Evolutionary conservation across 192 early-diverging fungal species (phyloP), one percentile per base, ranked within the genome.

Genomic region (Coemansia sp.): DNA sequence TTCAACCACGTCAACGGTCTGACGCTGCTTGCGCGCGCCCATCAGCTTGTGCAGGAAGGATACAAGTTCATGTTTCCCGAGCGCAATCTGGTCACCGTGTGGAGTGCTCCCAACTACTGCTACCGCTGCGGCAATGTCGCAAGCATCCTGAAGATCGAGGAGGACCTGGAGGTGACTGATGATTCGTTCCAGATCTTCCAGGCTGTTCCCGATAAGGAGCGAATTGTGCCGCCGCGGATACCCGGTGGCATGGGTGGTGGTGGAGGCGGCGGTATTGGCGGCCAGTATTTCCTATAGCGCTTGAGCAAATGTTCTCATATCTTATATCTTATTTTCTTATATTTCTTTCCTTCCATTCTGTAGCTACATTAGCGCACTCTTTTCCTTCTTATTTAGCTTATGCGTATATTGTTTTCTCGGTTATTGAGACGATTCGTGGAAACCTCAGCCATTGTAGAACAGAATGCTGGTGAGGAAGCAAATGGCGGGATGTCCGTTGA

Each of bases 41-140:
- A 99, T 84, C 97, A 99, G 76, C 88, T 99, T 46, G 95, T 97
- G 39, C 95, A 98, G 75, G 97, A 99, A 75, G 97, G 97, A 9
- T 99, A 94, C 88, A 89, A 67, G 89, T 90, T 74, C 43, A 76
- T 80, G 73, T 75, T 80, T 25, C 73, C 73, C 11, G 67, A 97
- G 70, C 90, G 96, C 61, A 96, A 95, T 60, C 84, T 99, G 68
- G 96, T 98, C n/a, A 99, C 97, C 7, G 90, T 91, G 22, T 98
- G 97, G 97, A 93, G 91, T 25, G 96, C 95, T 13, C 95, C 95
- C 39, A 97, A 98, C 76, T 98, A 98, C 76, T 98, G 97, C 76
- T 98, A 98, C 79, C 90, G 96, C 45, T 98, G 97, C 67, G 95
- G 95, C 59, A 97, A 99, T 72, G 94, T 98, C 41, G 96, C 96